Conservation (phyloP, 305 asterid species). For the Petunia hybrid region DNA sequence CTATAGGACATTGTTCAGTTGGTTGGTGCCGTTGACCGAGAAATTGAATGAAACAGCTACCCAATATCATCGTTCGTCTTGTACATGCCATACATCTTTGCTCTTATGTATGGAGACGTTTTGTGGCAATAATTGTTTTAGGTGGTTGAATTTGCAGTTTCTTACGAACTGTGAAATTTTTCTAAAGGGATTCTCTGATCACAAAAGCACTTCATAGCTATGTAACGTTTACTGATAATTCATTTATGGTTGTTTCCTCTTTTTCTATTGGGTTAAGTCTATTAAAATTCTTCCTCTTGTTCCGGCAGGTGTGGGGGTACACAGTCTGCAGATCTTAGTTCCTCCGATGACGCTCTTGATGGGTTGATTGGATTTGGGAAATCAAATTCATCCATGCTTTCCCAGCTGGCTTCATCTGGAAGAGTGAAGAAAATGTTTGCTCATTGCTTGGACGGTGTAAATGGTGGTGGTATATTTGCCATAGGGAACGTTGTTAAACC, state of each 20-base stretch:
- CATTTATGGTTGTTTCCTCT: neutral
- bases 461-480: constrained; percentile 99
- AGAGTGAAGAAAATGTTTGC: constrained; percentile 97
- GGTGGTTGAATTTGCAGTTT: too few relatives aligned
- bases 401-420: constrained; percentile 94
- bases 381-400: constrained; percentile 91
- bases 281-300: constrained; percentile 36
- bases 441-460: constrained; percentile 94
- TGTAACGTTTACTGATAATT: constrained; percentile 2
- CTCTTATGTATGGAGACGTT: too few relatives aligned
- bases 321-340: constrained; percentile 79
- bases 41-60: too few relatives aligned
- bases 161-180: too few relatives aligned
- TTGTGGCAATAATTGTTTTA: too few relatives aligned
- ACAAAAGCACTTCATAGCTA: neutral
- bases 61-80: too few relatives aligned
- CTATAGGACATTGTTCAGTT: too few relatives aligned
- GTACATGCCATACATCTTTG: too few relatives aligned
- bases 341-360: constrained; percentile 94
- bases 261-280: constrained; percentile 1
- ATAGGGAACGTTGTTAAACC: constrained; percentile 99
- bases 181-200: too few relatives aligned
- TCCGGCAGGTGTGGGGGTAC: constrained; percentile 88
- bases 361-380: constrained; percentile 98
- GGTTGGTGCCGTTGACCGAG: too few relatives aligned